Evolutionary conservation across 2,329 filamentous ascomycete species (phyloP), one percentile per base, ranked within the genome.

Genomic region (Diaporthe velutina): DNA sequence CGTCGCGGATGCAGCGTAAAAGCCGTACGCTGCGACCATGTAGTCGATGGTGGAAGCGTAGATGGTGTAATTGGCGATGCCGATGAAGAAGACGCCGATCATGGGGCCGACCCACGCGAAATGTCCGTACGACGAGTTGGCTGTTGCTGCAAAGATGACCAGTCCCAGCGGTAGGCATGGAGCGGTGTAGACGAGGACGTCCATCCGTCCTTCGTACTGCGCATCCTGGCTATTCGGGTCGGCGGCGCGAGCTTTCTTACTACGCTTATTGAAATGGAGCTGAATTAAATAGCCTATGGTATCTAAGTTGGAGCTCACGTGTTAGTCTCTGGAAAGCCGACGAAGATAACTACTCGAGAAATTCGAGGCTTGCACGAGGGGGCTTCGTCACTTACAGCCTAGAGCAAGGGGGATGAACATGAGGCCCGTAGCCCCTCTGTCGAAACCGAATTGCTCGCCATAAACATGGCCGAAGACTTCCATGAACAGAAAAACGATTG

Each of bases 401-500:
- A 55, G 17, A 57, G 66, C 54, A 10, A 70, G 66, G 9, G 54
- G 40, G 8, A 70, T 57, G 8, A 70, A 70, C n/a, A 70, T 42
- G 10, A 70, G 54, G 35, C 66, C 66, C 12, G 40, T 57, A 1
- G 19, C 8, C n/a, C 28, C 19, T 38, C 45, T 57, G 35, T 70
- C 30, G 5, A 70, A 55, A 15, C 66, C 66, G 5, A 70, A 70
- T 17, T 55, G 13, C 28, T 70, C 22, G 52, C 66, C 66, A 13
- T 45, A 70, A 15, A 70, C 57, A 10, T 57, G 50, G 4, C 50
- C 50, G 77, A 94, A 95, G 0, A 90, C 93, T 80, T 95, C 92
- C 71, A 95, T 90, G 80, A 93, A 94, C 86, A 93, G 93, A 85
- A 95, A 95, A 83, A 95, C 94, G 6, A 95, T 88, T 3, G 92